Evolutionary conservation across 2,329 filamentous ascomycete genomes (phyloP), one percentile per base, ranked within the genome.

Genomic region (Ilyonectria robusta): DNA sequence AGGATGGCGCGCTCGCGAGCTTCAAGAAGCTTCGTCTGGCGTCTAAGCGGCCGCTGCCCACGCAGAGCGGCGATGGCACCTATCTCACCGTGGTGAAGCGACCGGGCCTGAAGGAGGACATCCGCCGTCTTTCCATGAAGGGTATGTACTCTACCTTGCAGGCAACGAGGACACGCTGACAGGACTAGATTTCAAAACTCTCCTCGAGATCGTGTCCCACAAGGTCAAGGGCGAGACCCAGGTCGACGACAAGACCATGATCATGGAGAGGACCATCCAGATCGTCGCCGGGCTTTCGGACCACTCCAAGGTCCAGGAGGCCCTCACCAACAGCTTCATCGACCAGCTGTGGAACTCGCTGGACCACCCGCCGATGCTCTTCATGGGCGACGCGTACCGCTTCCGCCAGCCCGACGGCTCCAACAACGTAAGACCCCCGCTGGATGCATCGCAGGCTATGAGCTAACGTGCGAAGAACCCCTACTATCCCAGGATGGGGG

Each of bases 231-330:
- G 92, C 1, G 85, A 86, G 64, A 83, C 88, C 54, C 83, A 91
- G 11, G 80, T 89, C 6, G 91, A 95, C 73, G 93, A 95, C 82
- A 93, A 92, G 81, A 92, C 90, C 2, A 92, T 93, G 85, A 83
- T 94, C 50, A 93, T 94, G 89, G 92, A 94, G 78, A 85, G 88
- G 8, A 85, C 92, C 6, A 93, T 94, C 67, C 88, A 91, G 82
- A 84, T 94, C 17, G 91, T 93, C 6, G 86, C 90, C 13, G 87
- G 86, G 35, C 83, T 94, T 37, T 91, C 91, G 1, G 81, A 86
- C 56, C 83, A 86, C 61, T 94, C 92, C 1, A 87, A 87, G 72
- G 84, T 87, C 29, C 85, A 92, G 10, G 83, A 86, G 47, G 81
- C 89, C 58, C 82, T 94, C 54, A 94, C 92, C 9, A 90, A 92